These are phyloP conservation scores for Fraxinus sp. DNA, from an alignment of 305 asterid species.

Conservation along the genomic window DNA sequence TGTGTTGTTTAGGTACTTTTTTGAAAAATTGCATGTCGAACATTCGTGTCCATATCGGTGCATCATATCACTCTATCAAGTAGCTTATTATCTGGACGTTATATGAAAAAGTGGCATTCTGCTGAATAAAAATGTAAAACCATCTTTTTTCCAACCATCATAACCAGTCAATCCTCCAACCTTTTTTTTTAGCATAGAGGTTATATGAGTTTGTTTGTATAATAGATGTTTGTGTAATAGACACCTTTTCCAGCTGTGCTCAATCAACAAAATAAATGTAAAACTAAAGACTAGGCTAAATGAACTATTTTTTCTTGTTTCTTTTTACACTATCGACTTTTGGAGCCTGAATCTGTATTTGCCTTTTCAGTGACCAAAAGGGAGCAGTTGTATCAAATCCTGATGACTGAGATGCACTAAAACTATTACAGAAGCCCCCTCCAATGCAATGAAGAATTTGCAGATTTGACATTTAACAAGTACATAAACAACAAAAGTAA, in stretches of 20 bases:
- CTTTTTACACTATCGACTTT: neutral
- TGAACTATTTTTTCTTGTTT: neutral
- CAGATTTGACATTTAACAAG: neutral
- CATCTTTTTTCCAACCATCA: neutral
- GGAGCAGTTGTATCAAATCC: neutral
- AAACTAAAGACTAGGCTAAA: neutral
- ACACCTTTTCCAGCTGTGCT: neutral
- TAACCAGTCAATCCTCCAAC: neutral
- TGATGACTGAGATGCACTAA: neutral
- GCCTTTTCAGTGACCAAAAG: neutral
- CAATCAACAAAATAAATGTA: neutral
- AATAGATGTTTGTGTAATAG: neutral
- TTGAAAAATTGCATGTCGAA: neutral
- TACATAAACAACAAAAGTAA: neutral
- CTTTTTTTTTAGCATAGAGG: neutral
- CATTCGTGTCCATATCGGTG: neutral
- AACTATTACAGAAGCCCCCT: neutral
- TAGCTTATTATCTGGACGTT: neutral
- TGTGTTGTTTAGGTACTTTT: neutral
- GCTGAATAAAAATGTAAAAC: neutral
- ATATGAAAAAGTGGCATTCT: neutral
- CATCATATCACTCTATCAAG: neutral
- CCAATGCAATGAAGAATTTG: neutral
- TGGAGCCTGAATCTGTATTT: neutral
- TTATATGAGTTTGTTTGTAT: neutral